Conservation (phyloP, 2,329 filamentous ascomycete genomes). For the Venturia oleaginea region DNA sequence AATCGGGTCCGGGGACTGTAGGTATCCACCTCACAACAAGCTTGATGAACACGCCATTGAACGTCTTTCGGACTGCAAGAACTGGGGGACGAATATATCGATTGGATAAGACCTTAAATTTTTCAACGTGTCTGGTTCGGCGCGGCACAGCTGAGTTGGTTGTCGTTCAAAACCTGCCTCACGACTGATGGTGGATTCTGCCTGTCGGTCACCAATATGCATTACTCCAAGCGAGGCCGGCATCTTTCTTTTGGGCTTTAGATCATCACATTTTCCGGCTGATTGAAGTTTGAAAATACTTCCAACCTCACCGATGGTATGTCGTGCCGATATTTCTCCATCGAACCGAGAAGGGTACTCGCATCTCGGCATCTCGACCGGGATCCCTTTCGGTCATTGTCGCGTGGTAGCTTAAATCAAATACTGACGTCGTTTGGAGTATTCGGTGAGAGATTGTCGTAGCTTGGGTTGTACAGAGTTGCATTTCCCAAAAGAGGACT, state of each 20-base stretch:
- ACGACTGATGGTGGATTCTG: background rate
- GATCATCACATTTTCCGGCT: background rate
- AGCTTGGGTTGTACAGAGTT: background rate
- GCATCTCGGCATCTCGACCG: background rate
- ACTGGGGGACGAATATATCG: conserved; percentile 16
- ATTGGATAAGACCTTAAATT: background rate
- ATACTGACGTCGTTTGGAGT: background rate
- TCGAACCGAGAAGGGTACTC: background rate
- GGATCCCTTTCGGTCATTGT: background rate
- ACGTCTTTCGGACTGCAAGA: conserved; percentile 18
- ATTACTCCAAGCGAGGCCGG: background rate
- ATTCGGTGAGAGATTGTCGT: background rate
- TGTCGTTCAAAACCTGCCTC: background rate
- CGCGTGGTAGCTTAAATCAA: background rate
- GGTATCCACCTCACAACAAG: background rate
- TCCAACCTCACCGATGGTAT: background rate
- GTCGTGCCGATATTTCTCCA: background rate
- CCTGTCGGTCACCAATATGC: background rate
- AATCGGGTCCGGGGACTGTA: background rate
- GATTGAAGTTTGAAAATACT: background rate
- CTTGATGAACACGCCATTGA: conserved; percentile 4
- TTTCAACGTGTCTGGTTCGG: background rate
- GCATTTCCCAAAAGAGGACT: background rate
- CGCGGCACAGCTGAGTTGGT: background rate
- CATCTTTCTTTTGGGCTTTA: background rate